Conservation (phyloP, 2,329 filamentous ascomycete species). For the Zymoseptoria pseudotritici region DNA sequence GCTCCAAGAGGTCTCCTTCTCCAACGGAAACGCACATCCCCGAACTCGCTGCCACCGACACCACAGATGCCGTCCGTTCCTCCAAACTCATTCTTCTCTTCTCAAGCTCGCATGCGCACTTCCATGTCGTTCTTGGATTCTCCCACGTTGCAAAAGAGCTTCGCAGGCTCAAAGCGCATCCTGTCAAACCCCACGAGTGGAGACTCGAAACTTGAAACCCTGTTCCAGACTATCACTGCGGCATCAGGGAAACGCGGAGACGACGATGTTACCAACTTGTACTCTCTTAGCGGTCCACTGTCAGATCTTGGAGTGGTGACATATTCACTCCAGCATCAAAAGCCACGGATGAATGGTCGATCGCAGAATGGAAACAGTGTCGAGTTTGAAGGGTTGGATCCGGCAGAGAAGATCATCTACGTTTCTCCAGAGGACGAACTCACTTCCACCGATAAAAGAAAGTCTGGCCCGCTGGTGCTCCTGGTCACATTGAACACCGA, state of each 20-base stretch:
- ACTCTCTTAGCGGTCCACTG: slow-evolving; percentile 78
- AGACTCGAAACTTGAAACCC: slow-evolving; percentile 19
- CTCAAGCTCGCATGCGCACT: slow-evolving; percentile 44
- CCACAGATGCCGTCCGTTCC: slow-evolving; percentile 51
- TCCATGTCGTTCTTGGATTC: slow-evolving; percentile 31
- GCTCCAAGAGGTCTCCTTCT: slow-evolving; percentile 77
- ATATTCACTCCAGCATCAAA: slow-evolving; percentile 23
- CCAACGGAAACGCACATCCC: slow-evolving; percentile 64
- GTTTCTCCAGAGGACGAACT: slow-evolving; percentile 61
- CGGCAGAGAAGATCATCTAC: slow-evolving; percentile 76
- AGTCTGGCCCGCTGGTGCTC: slow-evolving; percentile 51
- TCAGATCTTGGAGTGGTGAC: slow-evolving; percentile 73
- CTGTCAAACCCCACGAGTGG: slow-evolving; percentile 21
- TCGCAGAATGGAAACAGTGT: slow-evolving; percentile 29
- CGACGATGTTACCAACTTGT: slow-evolving; percentile 63
- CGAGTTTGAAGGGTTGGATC: slow-evolving; percentile 58
- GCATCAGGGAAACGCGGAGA: slow-evolving; percentile 9
- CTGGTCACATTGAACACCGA: slow-evolving; percentile 76
- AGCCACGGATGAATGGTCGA: slow-evolving; percentile 18
- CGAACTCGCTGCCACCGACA: slow-evolving; percentile 29
- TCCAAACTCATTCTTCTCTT: slow-evolving; percentile 74
- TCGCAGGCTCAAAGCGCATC: slow-evolving; percentile 13
- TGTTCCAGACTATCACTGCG: slow-evolving; percentile 22
- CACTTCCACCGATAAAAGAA: slow-evolving; percentile 33
- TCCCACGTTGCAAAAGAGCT: slow-evolving; percentile 25